Evolutionary conservation across 1,139 yeast species (phyloP).

Genomic region (Hyphopichia buzzinii): DNA sequence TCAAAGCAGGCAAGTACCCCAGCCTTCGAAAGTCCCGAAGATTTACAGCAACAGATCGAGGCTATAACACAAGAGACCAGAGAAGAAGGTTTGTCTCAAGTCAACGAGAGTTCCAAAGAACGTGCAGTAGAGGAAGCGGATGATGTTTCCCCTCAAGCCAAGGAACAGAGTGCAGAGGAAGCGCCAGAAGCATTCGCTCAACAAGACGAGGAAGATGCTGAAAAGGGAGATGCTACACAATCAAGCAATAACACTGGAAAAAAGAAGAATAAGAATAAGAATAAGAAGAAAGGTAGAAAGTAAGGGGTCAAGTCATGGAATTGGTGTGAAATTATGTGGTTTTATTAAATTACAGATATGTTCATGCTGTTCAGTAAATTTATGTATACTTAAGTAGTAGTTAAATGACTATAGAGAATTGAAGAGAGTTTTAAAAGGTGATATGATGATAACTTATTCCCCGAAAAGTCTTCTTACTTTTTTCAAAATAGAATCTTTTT

Average conservation of each 20-base stretch:
- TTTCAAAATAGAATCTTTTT: slow-evolving; percentile 91
- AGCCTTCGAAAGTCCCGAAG: not conserved
- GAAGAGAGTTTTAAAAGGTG: not conserved
- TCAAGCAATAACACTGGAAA: not conserved
- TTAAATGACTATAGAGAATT: not conserved
- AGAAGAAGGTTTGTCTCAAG: slow-evolving; percentile 1
- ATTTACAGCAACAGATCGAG: slow-evolving; percentile 1
- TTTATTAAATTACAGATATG: slow-evolving; percentile 8
- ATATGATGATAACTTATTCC: slow-evolving; percentile 45
- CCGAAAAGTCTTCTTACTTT: slow-evolving; percentile 94
- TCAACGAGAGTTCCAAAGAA: slow-evolving; percentile 3
- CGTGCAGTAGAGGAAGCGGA: slow-evolving; percentile 4
- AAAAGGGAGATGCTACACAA: slow-evolving; percentile 5
- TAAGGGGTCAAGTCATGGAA: slow-evolving; percentile 5
- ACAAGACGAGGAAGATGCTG: slow-evolving; percentile 8
- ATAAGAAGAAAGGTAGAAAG: slow-evolving; percentile 9
- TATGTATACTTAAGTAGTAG: not conserved
- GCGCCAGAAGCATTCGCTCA: slow-evolving; percentile 6
- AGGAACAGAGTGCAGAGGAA: slow-evolving; percentile 1
- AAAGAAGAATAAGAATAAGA: slow-evolving; percentile 18
- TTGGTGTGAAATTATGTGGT: slow-evolving; percentile 5
- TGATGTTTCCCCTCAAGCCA: slow-evolving; percentile 4
- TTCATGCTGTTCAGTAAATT: not conserved
- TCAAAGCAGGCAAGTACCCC: not conserved
- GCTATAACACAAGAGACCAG: slow-evolving; percentile 3